Evolutionary conservation across 371 early-diverging fungal genomes (phyloP), one percentile per base, ranked within the genome.

Genomic region (Saksenaea oblongispora): DNA sequence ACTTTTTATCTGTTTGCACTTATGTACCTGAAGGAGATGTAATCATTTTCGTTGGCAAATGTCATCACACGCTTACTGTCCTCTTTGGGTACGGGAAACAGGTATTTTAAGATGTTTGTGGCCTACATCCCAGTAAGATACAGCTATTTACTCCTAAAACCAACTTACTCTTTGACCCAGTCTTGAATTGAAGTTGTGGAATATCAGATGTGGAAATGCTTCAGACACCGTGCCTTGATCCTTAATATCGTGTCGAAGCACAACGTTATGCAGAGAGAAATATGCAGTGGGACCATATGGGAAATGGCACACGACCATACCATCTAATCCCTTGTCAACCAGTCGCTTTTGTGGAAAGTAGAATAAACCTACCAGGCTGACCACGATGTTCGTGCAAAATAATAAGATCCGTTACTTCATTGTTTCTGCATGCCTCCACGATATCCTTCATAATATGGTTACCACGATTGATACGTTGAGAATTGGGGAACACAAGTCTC

Each of bases 261-360:
- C 98, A 28, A 98, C 95, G 70, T 99, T 98, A 83, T 95, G 95
- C 63, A 99, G 82, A 27, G 97, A 93, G 71, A 99, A 99, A 77
- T 94, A 95, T 34, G 96, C 94, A 0, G 99, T 99, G 7, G 99
- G 98, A 14, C 99, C 99, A 78, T 97, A 95, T 28, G 99, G 99
- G 69, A 98, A 95, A 74, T 99, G 99, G 67, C 90, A 92, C 18
- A 99, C 78, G 41, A 97, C 90, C 87, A 99, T 88, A 61, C 98
- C 95, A 79, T 98, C 97, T 85, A 70, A 35, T 13, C 11, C 5
- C 18, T 1, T 9, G 7, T 9, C 22, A 22, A 35, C n/a, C 14
- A 31, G 34, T 4, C 39, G 39, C 17, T 31, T 35, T 41, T 58
- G 0, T 10, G 11, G 4, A 24, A 47, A 22, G 18, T 18, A 28